Evolutionary conservation across 108 stramenopile genomes (phyloP).

Genomic region (Skeletonema tropicum): DNA sequence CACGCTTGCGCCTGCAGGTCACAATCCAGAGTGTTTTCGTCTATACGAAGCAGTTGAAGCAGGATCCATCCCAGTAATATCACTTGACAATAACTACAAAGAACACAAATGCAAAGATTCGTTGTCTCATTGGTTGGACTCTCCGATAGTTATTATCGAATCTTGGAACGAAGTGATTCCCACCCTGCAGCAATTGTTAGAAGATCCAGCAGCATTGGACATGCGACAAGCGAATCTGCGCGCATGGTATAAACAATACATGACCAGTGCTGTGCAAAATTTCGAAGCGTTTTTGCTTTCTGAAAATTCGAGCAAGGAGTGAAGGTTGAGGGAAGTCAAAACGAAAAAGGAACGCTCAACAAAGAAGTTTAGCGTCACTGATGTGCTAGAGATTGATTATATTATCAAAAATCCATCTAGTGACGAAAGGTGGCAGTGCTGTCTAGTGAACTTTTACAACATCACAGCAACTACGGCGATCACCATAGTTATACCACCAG

Average conservation of each 20-base stretch:
- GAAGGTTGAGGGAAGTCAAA: too few relatives aligned
- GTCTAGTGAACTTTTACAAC: too few relatives aligned
- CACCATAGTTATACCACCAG: slow-evolving; percentile 44
- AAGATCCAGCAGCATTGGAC: slow-evolving; percentile 44
- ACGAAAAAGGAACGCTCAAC: too few relatives aligned
- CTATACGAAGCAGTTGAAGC: slow-evolving; percentile 51
- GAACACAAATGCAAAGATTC: slow-evolving; percentile 38
- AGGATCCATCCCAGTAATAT: slow-evolving; percentile 42
- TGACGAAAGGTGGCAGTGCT: too few relatives aligned
- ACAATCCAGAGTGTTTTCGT: slow-evolving; percentile 61
- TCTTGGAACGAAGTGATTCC: slow-evolving; percentile 38
- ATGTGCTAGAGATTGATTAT: too few relatives aligned
- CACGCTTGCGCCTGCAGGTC: slow-evolving; percentile 51
- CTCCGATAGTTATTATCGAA: slow-evolving; percentile 45
- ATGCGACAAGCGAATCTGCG: slow-evolving; percentile 31
- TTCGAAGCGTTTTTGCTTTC: slow-evolving; percentile 15
- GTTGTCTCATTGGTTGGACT: slow-evolving; percentile 20
- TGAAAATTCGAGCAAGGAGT: too few relatives aligned
- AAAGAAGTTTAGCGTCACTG: too few relatives aligned
- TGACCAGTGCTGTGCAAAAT: slow-evolving; percentile 13
- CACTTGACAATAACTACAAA: slow-evolving; percentile 18
- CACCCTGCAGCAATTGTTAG: slow-evolving; percentile 14
- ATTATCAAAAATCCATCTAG: too few relatives aligned
- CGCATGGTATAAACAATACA: slow-evolving; percentile 38
- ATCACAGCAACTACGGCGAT: slow-evolving; percentile 18